A percentile compares a stretch with the other conserved stretches of the same genome.
phyloP scores from a whole-genome alignment of 768 basidiomycete genomes.

The Phylloporus sp. region DNA sequence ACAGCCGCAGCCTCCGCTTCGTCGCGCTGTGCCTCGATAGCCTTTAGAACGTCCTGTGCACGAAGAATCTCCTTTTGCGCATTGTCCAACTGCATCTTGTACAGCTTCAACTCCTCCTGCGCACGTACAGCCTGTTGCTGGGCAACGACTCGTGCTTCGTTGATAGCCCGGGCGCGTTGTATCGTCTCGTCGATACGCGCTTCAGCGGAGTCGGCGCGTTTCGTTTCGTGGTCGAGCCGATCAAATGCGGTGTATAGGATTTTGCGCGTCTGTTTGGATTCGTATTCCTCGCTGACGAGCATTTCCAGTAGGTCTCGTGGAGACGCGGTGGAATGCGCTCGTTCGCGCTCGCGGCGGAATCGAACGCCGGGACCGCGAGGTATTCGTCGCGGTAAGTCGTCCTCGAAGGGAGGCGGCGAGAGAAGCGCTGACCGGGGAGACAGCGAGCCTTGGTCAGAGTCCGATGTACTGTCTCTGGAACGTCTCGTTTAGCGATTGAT shows the following conservation, averaged over 20 bases:
- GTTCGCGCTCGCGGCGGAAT: slow-evolving; percentile 33
- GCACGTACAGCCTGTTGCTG: slow-evolving; percentile 29
- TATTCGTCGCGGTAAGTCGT: slow-evolving; percentile 3
- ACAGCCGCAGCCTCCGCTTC: slow-evolving; percentile 46
- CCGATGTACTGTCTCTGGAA: slow-evolving; percentile 17
- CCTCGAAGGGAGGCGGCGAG: slow-evolving; percentile 21
- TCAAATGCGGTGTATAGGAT: slow-evolving; percentile 34
- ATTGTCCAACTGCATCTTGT: slow-evolving; percentile 52
- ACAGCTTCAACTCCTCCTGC: slow-evolving; percentile 49
- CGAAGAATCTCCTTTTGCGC: slow-evolving; percentile 56
- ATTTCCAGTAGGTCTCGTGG: slow-evolving; percentile 28
- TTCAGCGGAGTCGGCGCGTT: slow-evolving; percentile 34
- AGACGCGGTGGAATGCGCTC: slow-evolving; percentile 29
- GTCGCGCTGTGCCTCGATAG: slow-evolving; percentile 43
- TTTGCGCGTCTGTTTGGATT: slow-evolving; percentile 36
- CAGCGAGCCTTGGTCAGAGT: slow-evolving; percentile 25
- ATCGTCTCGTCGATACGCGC: slow-evolving; percentile 29
- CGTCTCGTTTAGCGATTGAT: not conserved
- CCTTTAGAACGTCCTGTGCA: slow-evolving; percentile 48
- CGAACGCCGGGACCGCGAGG: slow-evolving; percentile 29
- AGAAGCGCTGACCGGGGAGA: slow-evolving; percentile 28
- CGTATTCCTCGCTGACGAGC: slow-evolving; percentile 39
- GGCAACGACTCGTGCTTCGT: slow-evolving; percentile 28
- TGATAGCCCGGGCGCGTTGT: slow-evolving; percentile 27
- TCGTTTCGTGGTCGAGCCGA: slow-evolving; percentile 35